Conservation (phyloP, 2,329 filamentous ascomycete genomes). For the Aspergillus intermedius region DNA sequence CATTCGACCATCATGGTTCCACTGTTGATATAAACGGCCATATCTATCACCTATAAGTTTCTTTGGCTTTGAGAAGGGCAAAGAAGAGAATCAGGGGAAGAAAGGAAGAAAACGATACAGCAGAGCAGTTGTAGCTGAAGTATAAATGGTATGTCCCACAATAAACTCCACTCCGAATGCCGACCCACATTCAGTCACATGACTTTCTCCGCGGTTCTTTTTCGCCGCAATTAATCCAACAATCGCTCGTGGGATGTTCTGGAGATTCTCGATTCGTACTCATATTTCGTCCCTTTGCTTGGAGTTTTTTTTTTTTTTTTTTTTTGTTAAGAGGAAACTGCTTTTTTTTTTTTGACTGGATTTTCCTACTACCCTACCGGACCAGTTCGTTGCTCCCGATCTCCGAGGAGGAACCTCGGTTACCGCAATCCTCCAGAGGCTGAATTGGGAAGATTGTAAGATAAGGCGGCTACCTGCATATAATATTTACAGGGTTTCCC, state of each 20-base stretch:
- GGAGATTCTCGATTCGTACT: slow-evolving; percentile 1
- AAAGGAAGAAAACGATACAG: too few relatives aligned
- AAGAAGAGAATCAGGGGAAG: too few relatives aligned
- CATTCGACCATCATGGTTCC: too few relatives aligned
- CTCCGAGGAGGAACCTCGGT: background rate
- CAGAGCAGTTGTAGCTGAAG: too few relatives aligned
- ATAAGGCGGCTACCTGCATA: background rate
- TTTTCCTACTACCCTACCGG: background rate
- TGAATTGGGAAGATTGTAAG: too few relatives aligned
- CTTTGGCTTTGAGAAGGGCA: too few relatives aligned
- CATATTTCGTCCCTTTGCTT: background rate
- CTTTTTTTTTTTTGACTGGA: background rate
- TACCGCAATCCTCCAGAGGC: background rate
- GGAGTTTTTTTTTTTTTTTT: background rate
- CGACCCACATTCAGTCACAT: slow-evolving; percentile 21
- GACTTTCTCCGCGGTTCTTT: slow-evolving; percentile 13
- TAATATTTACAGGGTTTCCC: background rate
- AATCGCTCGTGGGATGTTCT: background rate
- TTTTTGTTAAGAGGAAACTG: background rate
- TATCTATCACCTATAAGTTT: too few relatives aligned
- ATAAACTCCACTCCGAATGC: background rate
- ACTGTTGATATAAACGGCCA: too few relatives aligned
- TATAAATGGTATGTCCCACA: too few relatives aligned
- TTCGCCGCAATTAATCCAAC: slow-evolving; percentile 11
- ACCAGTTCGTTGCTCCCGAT: too few relatives aligned